Evolutionary conservation across 805 yeast genomes (phyloP), one percentile per base, ranked within the genome.

Genomic region (Pichia paraexigua): DNA sequence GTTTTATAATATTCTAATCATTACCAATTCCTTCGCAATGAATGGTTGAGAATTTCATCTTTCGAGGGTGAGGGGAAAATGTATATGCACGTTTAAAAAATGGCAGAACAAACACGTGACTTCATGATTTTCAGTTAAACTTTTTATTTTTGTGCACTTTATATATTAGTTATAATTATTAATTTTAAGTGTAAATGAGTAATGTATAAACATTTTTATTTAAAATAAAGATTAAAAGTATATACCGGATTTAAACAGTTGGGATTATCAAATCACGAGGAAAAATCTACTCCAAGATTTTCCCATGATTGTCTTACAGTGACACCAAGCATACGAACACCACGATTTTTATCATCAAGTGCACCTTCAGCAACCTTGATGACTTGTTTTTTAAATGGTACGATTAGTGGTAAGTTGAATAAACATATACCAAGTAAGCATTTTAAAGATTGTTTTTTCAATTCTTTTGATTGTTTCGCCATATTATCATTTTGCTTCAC

Each of bases 291-390:
- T 5, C 66, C 70, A 50, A 75, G 57, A 57, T 86, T 95, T 64
- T 71, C 87, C 60, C 79, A 84, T 0, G 75, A 70, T 63, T 92
- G 97, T 61, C 97, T 78, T 50, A 92, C 80, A 58, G 85, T 89
- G 49, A 86, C 82, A 8, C 92, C 85, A 48, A 79, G 74, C 63
- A 81, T 84, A 62, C 99, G 78, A 1, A 92, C 87, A 2, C 67
- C 69, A 65, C 99, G 77, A 62, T 75, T 83, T 46, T 74, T 75
- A 64, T 92, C 97, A 58, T 85, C 94, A 56, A 94, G 70, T 0
- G 77, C 82, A 1, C 61, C 63, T 1, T 69, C 71, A 44, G 87
- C 67, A 15, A 71, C 73, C 20, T 59, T 64, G 39, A 87, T 70
- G 12, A 87, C 70, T 12, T 64, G 66, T 5, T 62, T 63, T 61